Evolutionary conservation across 768 basidiomycete genomes (phyloP).

Genomic region (Pleurotus citrinopileatus): DNA sequence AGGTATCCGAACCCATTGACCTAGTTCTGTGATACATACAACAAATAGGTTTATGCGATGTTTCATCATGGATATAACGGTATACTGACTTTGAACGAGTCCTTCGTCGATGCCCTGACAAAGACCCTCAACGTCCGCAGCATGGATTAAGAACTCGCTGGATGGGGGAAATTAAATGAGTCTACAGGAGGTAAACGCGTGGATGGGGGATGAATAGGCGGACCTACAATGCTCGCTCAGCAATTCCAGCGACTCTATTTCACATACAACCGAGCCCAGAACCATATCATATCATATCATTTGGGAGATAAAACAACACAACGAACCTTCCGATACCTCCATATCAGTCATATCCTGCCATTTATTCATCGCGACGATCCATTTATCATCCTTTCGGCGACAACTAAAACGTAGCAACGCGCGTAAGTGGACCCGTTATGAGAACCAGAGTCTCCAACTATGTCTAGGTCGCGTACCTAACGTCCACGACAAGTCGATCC

Average conservation of each 20-base stretch:
- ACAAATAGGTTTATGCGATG: no score
- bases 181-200: no score
- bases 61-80: no score
- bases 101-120: conserved; percentile 95
- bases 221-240: conserved; percentile 83
- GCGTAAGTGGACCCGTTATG: not conserved
- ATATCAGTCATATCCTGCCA: conserved; percentile 97
- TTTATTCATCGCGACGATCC: conserved; percentile 98
- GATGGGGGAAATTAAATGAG: not conserved
- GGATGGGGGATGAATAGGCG: no score
- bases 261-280: no score
- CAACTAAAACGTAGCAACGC: conserved; percentile 63
- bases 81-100: conserved; percentile 68
- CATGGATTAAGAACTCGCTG: conserved; percentile 94
- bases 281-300: not conserved
- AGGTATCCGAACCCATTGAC: conserved; percentile 88
- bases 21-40: no score
- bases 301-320: not conserved
- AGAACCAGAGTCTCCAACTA: not conserved
- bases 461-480: conserved; percentile 57
- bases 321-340: conserved; percentile 78
- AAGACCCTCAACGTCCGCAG: conserved; percentile 97
- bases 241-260: conserved; percentile 77
- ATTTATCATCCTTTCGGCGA: conserved; percentile 67
- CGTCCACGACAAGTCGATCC: conserved; percentile 90